phyloP scores from a whole-genome alignment of 306 rosid genomes.

The Rosa persica region DNA sequence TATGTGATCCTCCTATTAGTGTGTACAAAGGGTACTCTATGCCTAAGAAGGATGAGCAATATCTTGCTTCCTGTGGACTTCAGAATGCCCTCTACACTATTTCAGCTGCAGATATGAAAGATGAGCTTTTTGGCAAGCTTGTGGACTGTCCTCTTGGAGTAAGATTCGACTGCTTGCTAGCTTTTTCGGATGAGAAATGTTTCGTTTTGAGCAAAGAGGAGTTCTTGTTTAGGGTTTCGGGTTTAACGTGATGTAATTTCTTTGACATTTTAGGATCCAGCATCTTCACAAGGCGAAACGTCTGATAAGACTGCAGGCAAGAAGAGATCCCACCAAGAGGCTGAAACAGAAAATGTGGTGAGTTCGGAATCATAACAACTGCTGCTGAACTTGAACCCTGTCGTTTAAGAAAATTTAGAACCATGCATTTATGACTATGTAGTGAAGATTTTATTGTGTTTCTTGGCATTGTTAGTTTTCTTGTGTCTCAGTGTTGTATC shows the following conservation, averaged over 20 bases:
- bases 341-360: constrained; percentile 48
- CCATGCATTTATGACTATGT: background rate
- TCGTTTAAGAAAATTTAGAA: background rate
- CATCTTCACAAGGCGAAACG: constrained; percentile 42
- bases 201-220: background rate
- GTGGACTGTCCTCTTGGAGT: constrained; percentile 67
- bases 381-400: background rate
- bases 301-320: constrained; percentile 49
- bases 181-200: background rate
- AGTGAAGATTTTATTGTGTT: too few relatives aligned
- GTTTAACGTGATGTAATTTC: constrained; percentile 3
- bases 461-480: background rate
- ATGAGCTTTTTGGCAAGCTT: constrained; percentile 63
- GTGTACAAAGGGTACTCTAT: constrained; percentile 75
- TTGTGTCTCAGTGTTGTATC: too few relatives aligned
- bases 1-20: constrained; percentile 81
- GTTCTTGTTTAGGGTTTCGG: background rate
- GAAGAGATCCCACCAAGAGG: constrained; percentile 52
- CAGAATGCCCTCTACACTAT: constrained; percentile 81
- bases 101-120: constrained; percentile 67
- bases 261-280: constrained; percentile 47
- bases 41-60: constrained; percentile 59
- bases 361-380: constrained; percentile 19
- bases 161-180: constrained; percentile 10
- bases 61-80: constrained; percentile 70